Conservation (phyloP, 805 yeast genomes). For the Komagataella pseudopastoris region DNA sequence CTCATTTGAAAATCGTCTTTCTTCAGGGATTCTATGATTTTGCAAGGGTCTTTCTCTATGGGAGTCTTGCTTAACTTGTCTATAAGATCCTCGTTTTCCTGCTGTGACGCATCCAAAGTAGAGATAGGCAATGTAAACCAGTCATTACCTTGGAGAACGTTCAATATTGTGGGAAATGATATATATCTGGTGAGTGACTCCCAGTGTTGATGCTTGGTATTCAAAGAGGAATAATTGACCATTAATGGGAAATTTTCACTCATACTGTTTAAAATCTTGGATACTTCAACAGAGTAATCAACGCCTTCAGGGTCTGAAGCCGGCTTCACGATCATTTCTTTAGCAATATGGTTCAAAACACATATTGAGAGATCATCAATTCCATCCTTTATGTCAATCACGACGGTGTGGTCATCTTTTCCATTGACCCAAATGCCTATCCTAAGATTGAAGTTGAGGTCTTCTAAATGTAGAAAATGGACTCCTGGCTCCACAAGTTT, state of each 20-base stretch:
- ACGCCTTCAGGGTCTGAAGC: slow-evolving; percentile 1
- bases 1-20: slow-evolving; percentile 19
- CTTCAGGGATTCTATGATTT: slow-evolving; percentile 16
- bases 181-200: slow-evolving; percentile 8
- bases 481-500: slow-evolving; percentile 35
- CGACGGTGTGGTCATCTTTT: slow-evolving; percentile 13
- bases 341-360: not conserved
- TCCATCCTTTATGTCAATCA: slow-evolving; percentile 5
- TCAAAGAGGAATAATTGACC: slow-evolving; percentile 7
- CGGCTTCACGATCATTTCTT: not conserved
- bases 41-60: slow-evolving; percentile 8
- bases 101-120: slow-evolving; percentile 34
- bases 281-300: not conserved
- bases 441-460: slow-evolving; percentile 20
- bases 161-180: slow-evolving; percentile 14
- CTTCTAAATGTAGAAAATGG: slow-evolving; percentile 42
- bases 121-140: slow-evolving; percentile 17
- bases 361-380: not conserved
- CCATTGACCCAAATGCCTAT: slow-evolving; percentile 25
- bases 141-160: slow-evolving; percentile 11
- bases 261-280: not conserved
- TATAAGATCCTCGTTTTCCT: slow-evolving; percentile 30
- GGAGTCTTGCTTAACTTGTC: slow-evolving; percentile 13
- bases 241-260: slow-evolving; percentile 7
- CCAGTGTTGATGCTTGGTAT: slow-evolving; percentile 15